Evolutionary conservation across 768 basidiomycete genomes (phyloP), one percentile per base, ranked within the genome.

Genomic region (Phaffia tasmanica): DNA sequence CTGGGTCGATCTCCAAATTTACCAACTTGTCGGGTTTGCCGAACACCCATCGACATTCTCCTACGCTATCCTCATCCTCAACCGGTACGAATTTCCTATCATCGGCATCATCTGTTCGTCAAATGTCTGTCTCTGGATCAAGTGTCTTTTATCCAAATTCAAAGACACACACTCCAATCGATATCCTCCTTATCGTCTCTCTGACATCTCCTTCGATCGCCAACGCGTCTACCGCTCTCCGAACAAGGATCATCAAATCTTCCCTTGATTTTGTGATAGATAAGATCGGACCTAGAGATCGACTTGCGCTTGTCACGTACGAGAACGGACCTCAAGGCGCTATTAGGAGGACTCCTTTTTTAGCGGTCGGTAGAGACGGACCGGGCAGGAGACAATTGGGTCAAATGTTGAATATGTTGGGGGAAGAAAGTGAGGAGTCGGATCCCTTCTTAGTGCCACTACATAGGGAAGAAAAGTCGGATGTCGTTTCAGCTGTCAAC

Each of bases 401-500:
- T 65, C 84, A 82, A 73, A 93, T 95, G 75, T 81, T 95, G 47
- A 86, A 89, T 62, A 84, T 84, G 70, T 82, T 88, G 19, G 77
- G 75, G 7, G 30, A 48, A 1, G 72, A 74, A 47, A 50, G 72
- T 2, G 68, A 65, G 3, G 69, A 70, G 69, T 76, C 72, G 76
- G 69, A 77, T 57, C 32, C 51, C 68, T 83, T 83, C 70, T 76
- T 86, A 75, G 83, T 89, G 23, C 80, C 84, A 68, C 84, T 84
- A 18, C 84, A 84, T 67, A 86, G 86, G 74, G 93, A 97, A 21
- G 93, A 97, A 77, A 89, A 92, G 77, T 89, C 89, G 30, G 94
- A 95, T 75, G 94, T 99, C 21, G 91, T 98, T 27, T 94, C 93
- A 15, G 95, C 93, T n/a, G 89, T 97, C 65, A 99, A 99, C 75